Percentiles rank a stretch among this genome's conserved stretches.
phyloP scores from a whole-genome alignment of 2,329 filamentous ascomycete species.

The Xylaria sp. region DNA sequence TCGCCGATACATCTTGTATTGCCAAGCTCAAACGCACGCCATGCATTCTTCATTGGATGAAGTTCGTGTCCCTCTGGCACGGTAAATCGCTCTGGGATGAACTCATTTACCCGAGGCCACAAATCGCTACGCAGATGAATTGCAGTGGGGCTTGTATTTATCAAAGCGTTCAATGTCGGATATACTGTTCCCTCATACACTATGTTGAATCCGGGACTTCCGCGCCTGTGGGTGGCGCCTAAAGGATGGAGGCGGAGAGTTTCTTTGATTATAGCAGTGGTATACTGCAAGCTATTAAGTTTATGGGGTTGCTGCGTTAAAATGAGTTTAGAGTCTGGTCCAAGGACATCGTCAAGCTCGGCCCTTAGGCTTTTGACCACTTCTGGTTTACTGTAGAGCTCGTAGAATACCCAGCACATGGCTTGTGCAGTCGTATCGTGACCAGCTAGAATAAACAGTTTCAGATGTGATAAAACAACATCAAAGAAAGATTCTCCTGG shows the following conservation, averaged over 20 bases:
- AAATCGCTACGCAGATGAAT: constrained; percentile 6
- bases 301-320: constrained; percentile 55
- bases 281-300: constrained; percentile 62
- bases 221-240: constrained; percentile 4
- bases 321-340: constrained; percentile 43
- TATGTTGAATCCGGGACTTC: constrained; percentile 13
- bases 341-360: constrained; percentile 48
- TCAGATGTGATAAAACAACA: constrained; percentile 23
- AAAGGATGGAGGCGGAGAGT: constrained; percentile 49
- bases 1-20: constrained; percentile 48
- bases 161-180: constrained; percentile 17
- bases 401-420: constrained; percentile 37
- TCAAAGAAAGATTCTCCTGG: constrained; percentile 20
- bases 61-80: constrained; percentile 35
- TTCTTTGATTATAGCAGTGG: constrained; percentile 65
- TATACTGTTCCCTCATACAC: constrained; percentile 9
- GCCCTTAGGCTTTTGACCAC: constrained; percentile 42
- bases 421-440: no score
- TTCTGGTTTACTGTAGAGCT: constrained; percentile 40
- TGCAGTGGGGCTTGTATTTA: constrained; percentile 18
- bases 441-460: constrained; percentile 7
- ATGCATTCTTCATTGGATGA: constrained; percentile 45
- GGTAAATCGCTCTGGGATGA: constrained; percentile 54
- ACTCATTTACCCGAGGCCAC: constrained; percentile 50
- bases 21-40: constrained; percentile 41